Evolutionary conservation across 2,329 filamentous ascomycete genomes (phyloP), one percentile per base, ranked within the genome.

Genomic region (Epichloe sylvatica): DNA sequence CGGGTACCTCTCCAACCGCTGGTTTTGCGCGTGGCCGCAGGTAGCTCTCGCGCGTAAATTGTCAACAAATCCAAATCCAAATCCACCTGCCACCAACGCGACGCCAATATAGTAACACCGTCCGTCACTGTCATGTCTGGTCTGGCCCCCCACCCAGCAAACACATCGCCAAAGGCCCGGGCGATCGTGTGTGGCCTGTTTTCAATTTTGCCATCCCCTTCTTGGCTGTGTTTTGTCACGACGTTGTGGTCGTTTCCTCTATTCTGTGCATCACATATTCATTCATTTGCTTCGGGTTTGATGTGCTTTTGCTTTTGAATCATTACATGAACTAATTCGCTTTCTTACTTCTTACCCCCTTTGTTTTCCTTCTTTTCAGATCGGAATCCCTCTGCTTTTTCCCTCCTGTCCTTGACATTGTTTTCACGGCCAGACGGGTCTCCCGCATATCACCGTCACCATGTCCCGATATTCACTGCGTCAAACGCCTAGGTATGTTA

Each of bases 391-490:
- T 45, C 46, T 48, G 12, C 13, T 11, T 25, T 38, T 37, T 25
- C 23, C 15, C 34, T 25, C 13, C 39, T 23, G 4, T 46, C 38
- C 38, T 34, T 39, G 35, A 40, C 23, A 23, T 39, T 15, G 43
- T 45, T 21, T 30, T 40, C 35, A 15, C 5, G 4, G 11, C 19
- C 25, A 17, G 23, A 30, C 30, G 49, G 45, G 19, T 30, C 15
- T 33, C 23, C 45, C 23, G 38, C 36, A 12, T 19, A 23, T 25
- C 13, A 19, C 19, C 17, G 36, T 51, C 40, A 52, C 43, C 49
- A 60, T 60, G 57, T 57, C 58, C 41, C 52, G 58, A 51, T 63
- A 63, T 50, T 63, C 61, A n/a, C 53, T 63, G 12, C 57, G 61
- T 34, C 59, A 62, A 50, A 63, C 60, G 36, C 61, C 61, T 7